Percentiles rank a stretch among this genome's conserved stretches.
Evolutionary conservation across 1,284 basidiomycete species (phyloP).

Genomic region (Moesziomyces aphidis): DNA sequence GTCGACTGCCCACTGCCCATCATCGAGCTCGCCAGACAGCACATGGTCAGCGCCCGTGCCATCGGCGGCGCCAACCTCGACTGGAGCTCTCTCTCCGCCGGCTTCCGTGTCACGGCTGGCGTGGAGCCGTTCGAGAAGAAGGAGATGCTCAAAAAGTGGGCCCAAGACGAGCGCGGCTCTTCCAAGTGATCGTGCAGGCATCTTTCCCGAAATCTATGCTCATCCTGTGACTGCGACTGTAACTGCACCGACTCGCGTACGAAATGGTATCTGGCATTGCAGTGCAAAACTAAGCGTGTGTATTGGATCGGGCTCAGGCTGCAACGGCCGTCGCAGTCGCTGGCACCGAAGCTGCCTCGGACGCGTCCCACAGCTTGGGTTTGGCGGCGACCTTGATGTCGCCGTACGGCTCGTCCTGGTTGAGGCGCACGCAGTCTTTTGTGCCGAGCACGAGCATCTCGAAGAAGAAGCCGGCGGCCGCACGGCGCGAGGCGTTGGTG

Average conservation of each 20-base stretch:
- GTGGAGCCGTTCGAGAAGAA: constrained; percentile 73
- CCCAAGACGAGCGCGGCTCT: constrained; percentile 12
- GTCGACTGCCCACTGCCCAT: constrained; percentile 83
- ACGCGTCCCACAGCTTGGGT: constrained; percentile 74
- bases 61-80: constrained; percentile 75
- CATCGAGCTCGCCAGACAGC: constrained; percentile 45
- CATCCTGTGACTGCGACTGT: background rate
- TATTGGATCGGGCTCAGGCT: background rate
- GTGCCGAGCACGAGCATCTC: constrained; percentile 94
- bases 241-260: background rate
- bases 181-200: background rate
- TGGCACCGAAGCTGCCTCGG: constrained; percentile 11
- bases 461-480: constrained; percentile 96
- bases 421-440: constrained; percentile 84
- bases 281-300: background rate
- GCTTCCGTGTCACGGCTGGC: constrained; percentile 77
- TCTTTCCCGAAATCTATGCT: background rate
- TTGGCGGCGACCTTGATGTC: constrained; percentile 88
- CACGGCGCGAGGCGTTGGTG: constrained; percentile 85
- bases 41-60: constrained; percentile 70
- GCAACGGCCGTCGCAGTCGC: constrained; percentile 4
- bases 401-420: constrained; percentile 78
- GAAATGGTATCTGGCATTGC: constrained; percentile 1
- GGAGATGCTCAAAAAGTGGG: constrained; percentile 51
- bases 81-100: constrained; percentile 79